Evolutionary conservation across 2,329 filamentous ascomycete species (phyloP), one percentile per base, ranked within the genome.

Genomic region (Zymoseptoria pseudotritici): DNA sequence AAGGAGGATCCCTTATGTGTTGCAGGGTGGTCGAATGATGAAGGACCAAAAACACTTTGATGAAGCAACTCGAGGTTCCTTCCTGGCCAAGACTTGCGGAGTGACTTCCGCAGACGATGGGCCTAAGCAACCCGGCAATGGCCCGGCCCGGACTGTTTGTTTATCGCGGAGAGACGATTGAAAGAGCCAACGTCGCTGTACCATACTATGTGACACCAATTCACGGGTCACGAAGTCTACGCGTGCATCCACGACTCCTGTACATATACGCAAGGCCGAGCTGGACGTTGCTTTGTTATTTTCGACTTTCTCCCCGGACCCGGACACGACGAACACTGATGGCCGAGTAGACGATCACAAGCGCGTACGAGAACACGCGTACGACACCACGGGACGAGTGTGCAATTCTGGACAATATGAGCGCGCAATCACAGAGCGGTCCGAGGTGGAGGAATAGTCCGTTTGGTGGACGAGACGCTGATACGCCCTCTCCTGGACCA

Each of bases 371-470:
- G 58, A 56, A 60, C 24, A 62, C 58, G 61, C 65, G 65, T 60
- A 56, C 57, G 61, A 55, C 55, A 63, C 56, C 53, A 66, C 63
- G 60, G 58, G 49, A 68, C 63, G 56, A 61, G 42, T 56, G 50
- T 60, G 49, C 22, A 31, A 57, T 42, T 55, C 36, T 55, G 61
- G 58, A 65, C 58, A 62, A 65, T 64, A 85, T 84, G 81, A 79
- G 80, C 70, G 78, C 77, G 58, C 81, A 82, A 73, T 78, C 82
- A 63, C 78, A 81, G 69, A 84, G 81, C 74, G 83, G 84, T 74
- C 84, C 86, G 67, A 83, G 87, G 73, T 89, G 87, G 79, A 87
- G 91, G 70, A 89, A 86, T 72, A 93, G 90, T 76, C 89, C 90
- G 17, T 95, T 96, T 73, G 81, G 82, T 61, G 84, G 90, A 71